Conservation (phyloP, 257 asterid genomes). For the Lantana camara region DNA sequence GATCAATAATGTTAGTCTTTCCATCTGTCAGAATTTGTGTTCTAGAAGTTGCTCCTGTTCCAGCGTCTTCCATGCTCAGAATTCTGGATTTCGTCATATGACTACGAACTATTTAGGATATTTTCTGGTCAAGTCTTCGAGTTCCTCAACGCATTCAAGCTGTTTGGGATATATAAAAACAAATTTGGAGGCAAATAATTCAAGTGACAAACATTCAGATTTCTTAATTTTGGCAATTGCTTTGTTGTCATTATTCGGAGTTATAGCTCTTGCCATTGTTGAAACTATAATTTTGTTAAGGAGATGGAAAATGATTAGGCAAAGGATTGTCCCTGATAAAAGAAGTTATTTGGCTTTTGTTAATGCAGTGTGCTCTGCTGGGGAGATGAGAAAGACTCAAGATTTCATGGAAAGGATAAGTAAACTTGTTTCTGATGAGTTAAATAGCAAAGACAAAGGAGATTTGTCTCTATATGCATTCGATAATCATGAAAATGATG, state of each 20-base stretch:
- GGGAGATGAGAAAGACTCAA: too few species aligned
- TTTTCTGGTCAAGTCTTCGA: constrained; percentile 27
- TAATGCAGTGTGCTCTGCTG: too few species aligned
- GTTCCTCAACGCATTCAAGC: constrained; percentile 9
- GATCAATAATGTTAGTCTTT: constrained; percentile 30
- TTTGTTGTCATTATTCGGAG: constrained; percentile 52
- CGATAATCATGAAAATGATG: too few species aligned
- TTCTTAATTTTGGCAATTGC: constrained; percentile 46
- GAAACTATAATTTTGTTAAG: constrained; percentile 31
- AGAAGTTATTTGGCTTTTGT: too few species aligned
- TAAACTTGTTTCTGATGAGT: too few species aligned
- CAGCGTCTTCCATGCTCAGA: constrained; percentile 53
- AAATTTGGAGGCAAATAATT: constrained; percentile 3
- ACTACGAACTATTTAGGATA: constrained; percentile 55
- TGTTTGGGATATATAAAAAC: constrained; percentile 59
- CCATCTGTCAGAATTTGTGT: constrained; percentile 56
- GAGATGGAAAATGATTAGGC: constrained; percentile 34
- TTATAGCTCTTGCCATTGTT: constrained; percentile 30
- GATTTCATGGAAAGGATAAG: too few species aligned
- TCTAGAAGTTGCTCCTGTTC: constrained; percentile 65
- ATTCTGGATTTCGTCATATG: constrained; percentile 64
- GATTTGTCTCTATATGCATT: too few species aligned
- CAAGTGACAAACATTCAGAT: constrained; percentile 18
- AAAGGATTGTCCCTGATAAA: too few species aligned
- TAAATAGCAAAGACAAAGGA: too few species aligned